Conservation (phyloP, 2,329 filamentous ascomycete genomes). For the Fusarium beomiforme region DNA sequence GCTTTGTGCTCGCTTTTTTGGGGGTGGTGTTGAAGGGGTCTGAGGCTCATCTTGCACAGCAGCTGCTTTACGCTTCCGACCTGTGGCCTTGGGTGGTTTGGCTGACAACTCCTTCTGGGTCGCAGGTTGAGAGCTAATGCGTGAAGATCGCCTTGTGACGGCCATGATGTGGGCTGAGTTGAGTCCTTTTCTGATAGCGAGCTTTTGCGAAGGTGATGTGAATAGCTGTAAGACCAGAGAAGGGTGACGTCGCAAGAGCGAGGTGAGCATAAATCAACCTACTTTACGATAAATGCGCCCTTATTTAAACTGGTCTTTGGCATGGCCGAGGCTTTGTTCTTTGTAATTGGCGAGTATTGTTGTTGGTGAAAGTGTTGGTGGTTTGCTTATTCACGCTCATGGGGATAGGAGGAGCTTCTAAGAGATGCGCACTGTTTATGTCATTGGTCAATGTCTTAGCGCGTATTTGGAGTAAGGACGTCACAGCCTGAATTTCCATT, state of each 20-base stretch:
- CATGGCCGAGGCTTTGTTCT: neutral
- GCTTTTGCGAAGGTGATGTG: neutral
- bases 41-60: slow-evolving; percentile 34
- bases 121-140: slow-evolving; percentile 49
- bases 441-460: slow-evolving; percentile 19
- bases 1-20: slow-evolving; percentile 45
- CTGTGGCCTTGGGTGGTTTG: slow-evolving; percentile 34
- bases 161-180: slow-evolving; percentile 42
- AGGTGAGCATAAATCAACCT: slow-evolving; percentile 23
- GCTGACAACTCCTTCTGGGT: slow-evolving; percentile 25
- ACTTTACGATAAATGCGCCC: neutral
- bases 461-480: neutral
- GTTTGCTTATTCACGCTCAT: slow-evolving; percentile 23
- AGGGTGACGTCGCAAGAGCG: slow-evolving; percentile 3
- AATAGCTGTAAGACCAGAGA: slow-evolving; percentile 8
- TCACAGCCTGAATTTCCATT: neutral
- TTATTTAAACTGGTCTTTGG: neutral
- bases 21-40: slow-evolving; percentile 45
- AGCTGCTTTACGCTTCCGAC: slow-evolving; percentile 50
- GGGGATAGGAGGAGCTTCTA: neutral
- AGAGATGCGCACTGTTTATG: slow-evolving; percentile 9
- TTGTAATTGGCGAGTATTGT: neutral
- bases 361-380: neutral
- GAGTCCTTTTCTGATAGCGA: slow-evolving; percentile 10
- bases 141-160: slow-evolving; percentile 52